Evolutionary conservation across 306 rosid genomes (phyloP).

Genomic region (Pyrus pyrifolia): DNA sequence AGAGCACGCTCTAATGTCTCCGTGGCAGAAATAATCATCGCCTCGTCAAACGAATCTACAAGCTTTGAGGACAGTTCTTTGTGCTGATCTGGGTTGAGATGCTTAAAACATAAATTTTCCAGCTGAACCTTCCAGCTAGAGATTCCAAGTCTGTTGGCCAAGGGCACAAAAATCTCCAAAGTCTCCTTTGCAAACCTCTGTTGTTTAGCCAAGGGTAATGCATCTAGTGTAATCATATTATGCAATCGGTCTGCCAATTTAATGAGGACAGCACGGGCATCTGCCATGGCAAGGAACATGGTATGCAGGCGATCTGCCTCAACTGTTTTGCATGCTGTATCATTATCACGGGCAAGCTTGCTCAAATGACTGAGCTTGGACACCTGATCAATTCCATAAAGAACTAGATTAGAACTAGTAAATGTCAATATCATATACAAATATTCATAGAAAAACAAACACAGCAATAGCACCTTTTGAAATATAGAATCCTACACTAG

Average conservation of each 20-base stretch:
- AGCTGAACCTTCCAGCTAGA: constrained; percentile 86
- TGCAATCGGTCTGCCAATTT: constrained; percentile 92
- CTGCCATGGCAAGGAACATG: constrained; percentile 97
- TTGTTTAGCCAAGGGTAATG: constrained; percentile 60
- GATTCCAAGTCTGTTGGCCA: constrained; percentile 93
- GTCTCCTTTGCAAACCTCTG: constrained; percentile 97
- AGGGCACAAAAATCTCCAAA: constrained; percentile 90
- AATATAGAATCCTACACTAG: background rate
- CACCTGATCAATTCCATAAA: constrained; percentile 43
- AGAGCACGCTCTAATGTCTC: constrained; percentile 59
- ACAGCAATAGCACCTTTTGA: background rate
- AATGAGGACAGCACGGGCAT: constrained; percentile 93
- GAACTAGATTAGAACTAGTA: constrained; percentile 17
- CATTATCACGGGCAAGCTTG: constrained; percentile 88
- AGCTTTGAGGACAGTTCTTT: constrained; percentile 71
- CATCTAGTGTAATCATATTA: constrained; percentile 90
- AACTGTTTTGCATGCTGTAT: constrained; percentile 70
- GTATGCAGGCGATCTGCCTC: constrained; percentile 97
- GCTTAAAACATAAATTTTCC: constrained; percentile 82
- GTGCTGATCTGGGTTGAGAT: constrained; percentile 69
- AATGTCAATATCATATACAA: background rate
- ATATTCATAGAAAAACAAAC: background rate
- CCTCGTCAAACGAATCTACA: constrained; percentile 68
- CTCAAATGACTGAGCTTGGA: constrained; percentile 91
- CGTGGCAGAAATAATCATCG: constrained; percentile 62